Evolutionary conservation across 208 protist genomes (phyloP).

Genomic region (Wallacemonas sp.): DNA sequence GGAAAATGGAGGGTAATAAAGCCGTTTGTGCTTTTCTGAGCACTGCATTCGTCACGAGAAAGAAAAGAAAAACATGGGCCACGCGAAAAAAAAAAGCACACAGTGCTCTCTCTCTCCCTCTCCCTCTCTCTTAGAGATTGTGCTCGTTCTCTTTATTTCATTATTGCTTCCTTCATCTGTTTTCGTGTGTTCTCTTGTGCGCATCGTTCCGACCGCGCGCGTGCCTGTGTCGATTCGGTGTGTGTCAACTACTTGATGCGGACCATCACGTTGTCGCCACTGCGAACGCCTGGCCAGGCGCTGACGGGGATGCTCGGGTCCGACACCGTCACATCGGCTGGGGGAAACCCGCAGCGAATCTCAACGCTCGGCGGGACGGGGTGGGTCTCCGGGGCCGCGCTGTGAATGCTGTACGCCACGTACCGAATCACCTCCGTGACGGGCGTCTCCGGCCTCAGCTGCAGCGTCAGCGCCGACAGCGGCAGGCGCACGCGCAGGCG

Average conservation of each 20-base stretch:
- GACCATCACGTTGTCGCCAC: constrained; percentile 66
- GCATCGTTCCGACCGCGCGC: too few species aligned
- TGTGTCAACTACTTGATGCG: constrained; percentile 47
- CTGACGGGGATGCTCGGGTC: constrained; percentile 30
- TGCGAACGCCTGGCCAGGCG: constrained; percentile 46
- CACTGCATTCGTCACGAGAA: too few species aligned
- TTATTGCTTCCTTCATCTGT: too few species aligned
- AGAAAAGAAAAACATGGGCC: constrained; percentile 14
- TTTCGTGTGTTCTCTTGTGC: too few species aligned
- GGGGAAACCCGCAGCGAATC: constrained; percentile 54
- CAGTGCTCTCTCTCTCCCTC: too few species aligned
- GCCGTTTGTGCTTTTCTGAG: too few species aligned
- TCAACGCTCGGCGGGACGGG: constrained; percentile 34
- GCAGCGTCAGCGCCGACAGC: constrained; percentile 42
- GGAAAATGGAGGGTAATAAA: too few species aligned
- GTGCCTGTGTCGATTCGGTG: too few species aligned
- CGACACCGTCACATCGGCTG: constrained; percentile 36
- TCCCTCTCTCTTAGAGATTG: too few species aligned
- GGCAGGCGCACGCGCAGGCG: constrained; percentile 68
- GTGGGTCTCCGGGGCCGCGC: constrained; percentile 40
- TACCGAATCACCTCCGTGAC: constrained; percentile 52
- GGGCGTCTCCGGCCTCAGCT: constrained; percentile 58
- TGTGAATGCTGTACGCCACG: constrained; percentile 60
- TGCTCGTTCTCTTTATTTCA: too few species aligned
- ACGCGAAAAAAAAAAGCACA: constrained; percentile 18